Evolutionary conservation across 2,329 filamentous ascomycete species (phyloP), one percentile per base, ranked within the genome.

Genomic region (Aspergillus brunneoviolaceus): DNA sequence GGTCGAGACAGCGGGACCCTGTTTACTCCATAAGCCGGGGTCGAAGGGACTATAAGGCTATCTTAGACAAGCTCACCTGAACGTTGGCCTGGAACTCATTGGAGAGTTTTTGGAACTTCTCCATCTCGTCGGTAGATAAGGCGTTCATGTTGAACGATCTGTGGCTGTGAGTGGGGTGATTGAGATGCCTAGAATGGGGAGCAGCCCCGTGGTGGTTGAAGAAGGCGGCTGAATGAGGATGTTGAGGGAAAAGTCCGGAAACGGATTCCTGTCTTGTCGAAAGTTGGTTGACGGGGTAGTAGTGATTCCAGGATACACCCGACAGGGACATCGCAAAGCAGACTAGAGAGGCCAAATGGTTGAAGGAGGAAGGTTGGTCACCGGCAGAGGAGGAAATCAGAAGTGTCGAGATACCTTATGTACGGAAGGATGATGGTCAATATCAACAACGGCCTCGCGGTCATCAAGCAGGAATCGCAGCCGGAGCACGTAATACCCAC

Each of bases 1-100:
- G 62, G 89, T 84, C 69, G 92, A 90, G 65, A 98, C 89, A 53
- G 82, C 62, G 91, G 90, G 58, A 92, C 92, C 94, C 97, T 65
- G 59, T 25, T n/a, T 23, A 39, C 47, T n/a, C 45, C 59, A 67
- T 75, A 63, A 76, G 69, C 56, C 39, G 39, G 6, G 39, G 4
- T 45, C 7, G 16, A 16, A 7, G 39, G 6, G 16, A 45, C 12
- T 29, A 29, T 29, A 16, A 3, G 6, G 6, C 16, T 6, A 3
- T n/a, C 5, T 1, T 19, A 1, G 39, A 29, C 27, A 6, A 29
- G 23, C 64, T 45, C 74, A 87, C 85, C 65, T 81, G 80, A 55
- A 82, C 73, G 62, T 86, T 82, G 12, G 85, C 81, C 70, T 86
- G 80, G 66, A 84, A 88, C 60, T 83, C 79, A 70, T 84, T 84